Evolutionary conservation across 768 basidiomycete genomes (phyloP), one percentile per base, ranked within the genome.

Genomic region (Krasilnikovozyma curviuscula): DNA sequence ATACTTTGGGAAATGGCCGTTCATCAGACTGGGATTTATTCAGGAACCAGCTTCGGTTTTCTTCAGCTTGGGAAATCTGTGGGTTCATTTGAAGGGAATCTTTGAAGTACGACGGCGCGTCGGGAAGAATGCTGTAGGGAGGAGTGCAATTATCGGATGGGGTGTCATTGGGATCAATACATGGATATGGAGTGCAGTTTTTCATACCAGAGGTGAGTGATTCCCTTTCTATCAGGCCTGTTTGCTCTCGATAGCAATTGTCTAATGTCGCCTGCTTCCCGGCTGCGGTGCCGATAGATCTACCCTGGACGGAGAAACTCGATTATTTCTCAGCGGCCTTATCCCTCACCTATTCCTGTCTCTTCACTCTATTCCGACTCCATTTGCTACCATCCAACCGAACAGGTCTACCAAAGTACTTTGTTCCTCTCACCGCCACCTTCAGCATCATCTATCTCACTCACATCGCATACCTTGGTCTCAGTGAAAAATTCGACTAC

Each of bases 1-100:
- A 56, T 89, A 82, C 63, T 75, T 85, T 57, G 93, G 91, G 14
- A 97, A 97, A 68, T 97, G 91, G 91, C 84, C 89, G 0, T 97
- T 98, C 63, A 81, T 3, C 33, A 52, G 50, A 18, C 7, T 47
- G 1, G 8, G 40, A 14, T 84, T 88, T 27, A 79, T 85, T 64
- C 91, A 97, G 60, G 91, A 98, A 65, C 89, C 91, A 6, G 80
- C 88, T 7, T 83, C 83, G 2, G 88, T 93, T 49, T 64, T 74
- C 30, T 93, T 95, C 67, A 88, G 83, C 13, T 57, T 93, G n/a
- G 66, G 78, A 50, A 97, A 98, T 63, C 68, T 91, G 34, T 75
- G 70, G 68, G 73, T 71, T 34, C 88, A 98, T 63, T 65, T 69
- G 1, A 66, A 67, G 44, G 88, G 88, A 1, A 68, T 70, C 7